Base-by-base conservation (phyloP, 768 basidiomycete species). In the Tremella fuciformis region DNA sequence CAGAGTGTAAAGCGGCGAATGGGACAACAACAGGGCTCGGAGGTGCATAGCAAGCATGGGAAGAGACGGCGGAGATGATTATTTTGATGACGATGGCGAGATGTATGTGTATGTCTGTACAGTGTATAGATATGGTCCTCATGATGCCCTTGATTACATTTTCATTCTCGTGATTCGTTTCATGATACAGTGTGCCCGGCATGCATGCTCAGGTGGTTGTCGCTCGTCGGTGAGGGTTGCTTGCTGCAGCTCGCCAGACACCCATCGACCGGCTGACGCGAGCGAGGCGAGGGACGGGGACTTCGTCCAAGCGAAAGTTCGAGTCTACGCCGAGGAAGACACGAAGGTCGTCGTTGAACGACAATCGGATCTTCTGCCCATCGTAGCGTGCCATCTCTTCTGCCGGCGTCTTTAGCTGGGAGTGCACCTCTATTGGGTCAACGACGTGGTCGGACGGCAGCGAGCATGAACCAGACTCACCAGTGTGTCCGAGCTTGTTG, bases 1-100 rank as follows among this genome's bases (percentile, higher is more conserved):
- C 87, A 89, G 69, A 89, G 88, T 59, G 85, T 96, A 34, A 96
- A 96, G 79, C 81, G 90, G 57, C 92, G 88, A 76, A 86, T 66
- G 57, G 73, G 29, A 34, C 29, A 34, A 34, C 29, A 34, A 34
- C 29, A 34, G 11, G 29, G 29, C 4, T 34, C 29, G 29, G 29
- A 11, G 11, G 29, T 34, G 29, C 29, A 34, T 11, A 34, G 11
- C 29, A 34, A 34, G 11, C 29, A 34, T 34, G 29, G 29, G 11
- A 34, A 34, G 29, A 34, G 11, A 34, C 29, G 29, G 29, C 29
- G 29, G 29, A 34, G 29, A 34, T 34, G 29, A 34, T 34, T 11
- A 11, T 34, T 34, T 34, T 34, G 29, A 34, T 34, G 29, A 11
- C 11, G 29, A 11, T 11, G 29, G 29, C 11, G 29, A 34, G 4